Percentiles rank a stretch among this genome's conserved stretches.
phyloP scores from a whole-genome alignment of 495 filamentous ascomycete genomes.

The Umbilicaria muhlenbergii region DNA sequence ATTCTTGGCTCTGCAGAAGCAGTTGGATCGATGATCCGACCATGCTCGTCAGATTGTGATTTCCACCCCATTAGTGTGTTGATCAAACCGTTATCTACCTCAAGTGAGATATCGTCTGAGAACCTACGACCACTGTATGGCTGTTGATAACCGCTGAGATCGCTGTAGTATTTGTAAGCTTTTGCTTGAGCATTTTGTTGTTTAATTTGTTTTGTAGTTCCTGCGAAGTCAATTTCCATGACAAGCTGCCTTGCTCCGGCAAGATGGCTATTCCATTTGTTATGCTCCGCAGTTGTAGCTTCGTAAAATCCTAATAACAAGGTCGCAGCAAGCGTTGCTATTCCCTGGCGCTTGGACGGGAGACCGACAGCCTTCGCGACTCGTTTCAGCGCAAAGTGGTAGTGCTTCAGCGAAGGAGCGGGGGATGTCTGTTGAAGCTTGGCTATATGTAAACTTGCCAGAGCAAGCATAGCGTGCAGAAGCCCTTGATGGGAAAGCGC shows the following conservation, averaged over 20 bases:
- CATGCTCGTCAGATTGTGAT: constrained; percentile 30
- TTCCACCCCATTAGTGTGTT: constrained; percentile 27
- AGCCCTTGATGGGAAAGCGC: constrained; percentile 72
- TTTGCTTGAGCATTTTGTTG: constrained; percentile 20
- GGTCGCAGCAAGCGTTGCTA: constrained; percentile 74
- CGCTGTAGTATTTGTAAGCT: background rate
- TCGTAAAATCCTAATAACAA: constrained; percentile 88
- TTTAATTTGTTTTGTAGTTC: constrained; percentile 55
- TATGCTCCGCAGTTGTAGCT: constrained; percentile 84
- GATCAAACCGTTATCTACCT: constrained; percentile 27
- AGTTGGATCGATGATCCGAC: constrained; percentile 20
- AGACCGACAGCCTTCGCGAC: constrained; percentile 60
- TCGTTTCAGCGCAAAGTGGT: constrained; percentile 68
- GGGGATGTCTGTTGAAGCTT: constrained; percentile 56
- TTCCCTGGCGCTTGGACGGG: constrained; percentile 51
- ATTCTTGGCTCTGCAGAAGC: constrained; percentile 8
- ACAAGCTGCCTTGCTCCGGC: constrained; percentile 71
- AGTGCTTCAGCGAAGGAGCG: constrained; percentile 79
- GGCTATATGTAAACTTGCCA: constrained; percentile 79
- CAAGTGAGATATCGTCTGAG: constrained; percentile 18
- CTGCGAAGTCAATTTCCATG: constrained; percentile 62
- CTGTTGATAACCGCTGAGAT: background rate
- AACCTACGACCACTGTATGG: constrained; percentile 1
- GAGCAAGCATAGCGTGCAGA: constrained; percentile 80
- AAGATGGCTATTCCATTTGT: constrained; percentile 89